Conservation (phyloP, 352 stramenopile genomes). For the Globisporangium ultimum region DNA sequence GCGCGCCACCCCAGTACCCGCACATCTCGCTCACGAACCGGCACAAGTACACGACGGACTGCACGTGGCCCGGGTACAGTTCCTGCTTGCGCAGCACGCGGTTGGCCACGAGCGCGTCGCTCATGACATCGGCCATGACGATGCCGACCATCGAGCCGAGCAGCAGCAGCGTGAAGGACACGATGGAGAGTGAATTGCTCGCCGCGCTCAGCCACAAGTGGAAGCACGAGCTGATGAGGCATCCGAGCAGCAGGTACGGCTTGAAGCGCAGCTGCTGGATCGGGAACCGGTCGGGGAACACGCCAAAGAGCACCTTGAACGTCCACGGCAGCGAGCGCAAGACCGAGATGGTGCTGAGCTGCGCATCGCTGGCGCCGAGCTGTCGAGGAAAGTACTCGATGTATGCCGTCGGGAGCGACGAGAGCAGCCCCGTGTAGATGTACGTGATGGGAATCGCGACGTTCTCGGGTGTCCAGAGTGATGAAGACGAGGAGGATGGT, state of each 20-base stretch:
- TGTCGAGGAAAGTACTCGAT: constrained; percentile 75
- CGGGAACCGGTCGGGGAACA: constrained; percentile 64
- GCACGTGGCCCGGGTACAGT: constrained; percentile 31
- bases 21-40: constrained; percentile 77
- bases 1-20: constrained; percentile 62
- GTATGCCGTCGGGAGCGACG: constrained; percentile 62
- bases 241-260: constrained; percentile 73
- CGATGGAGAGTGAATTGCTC: constrained; percentile 37
- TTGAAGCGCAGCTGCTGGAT: constrained; percentile 60
- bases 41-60: constrained; percentile 76
- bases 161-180: constrained; percentile 67
- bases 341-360: constrained; percentile 67
- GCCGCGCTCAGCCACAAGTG: constrained; percentile 38
- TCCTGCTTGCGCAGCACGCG: constrained; percentile 50
- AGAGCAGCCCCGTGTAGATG: constrained; percentile 68
- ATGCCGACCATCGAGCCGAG: constrained; percentile 68
- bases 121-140: constrained; percentile 84
- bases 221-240: constrained; percentile 53
- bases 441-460: constrained; percentile 77
- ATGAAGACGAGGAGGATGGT: constrained; percentile 7
- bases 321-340: constrained; percentile 72
- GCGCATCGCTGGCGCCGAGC: constrained; percentile 55
- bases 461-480: constrained; percentile 47
- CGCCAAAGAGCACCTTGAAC: constrained; percentile 76
- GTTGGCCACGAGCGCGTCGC: constrained; percentile 63